phyloP scores from a whole-genome alignment of 345 rosid genomes.

The Microthlaspi erraticum region DNA sequence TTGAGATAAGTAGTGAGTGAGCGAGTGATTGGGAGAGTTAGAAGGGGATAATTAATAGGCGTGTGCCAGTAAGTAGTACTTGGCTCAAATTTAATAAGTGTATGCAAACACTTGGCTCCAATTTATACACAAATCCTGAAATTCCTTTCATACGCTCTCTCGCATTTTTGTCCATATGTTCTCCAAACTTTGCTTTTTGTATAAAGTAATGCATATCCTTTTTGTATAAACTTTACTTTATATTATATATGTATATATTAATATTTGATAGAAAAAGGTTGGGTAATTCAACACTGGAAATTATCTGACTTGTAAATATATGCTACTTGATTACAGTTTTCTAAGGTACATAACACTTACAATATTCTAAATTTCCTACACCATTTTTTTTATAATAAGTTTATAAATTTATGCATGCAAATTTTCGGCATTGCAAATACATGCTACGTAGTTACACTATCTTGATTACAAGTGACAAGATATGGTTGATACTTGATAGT shows the following conservation, averaged over 20 bases:
- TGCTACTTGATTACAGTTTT: conserved; percentile 2
- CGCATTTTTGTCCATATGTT: conserved; percentile 26
- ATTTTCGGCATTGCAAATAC: no score
- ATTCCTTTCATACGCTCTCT: conserved; percentile 32
- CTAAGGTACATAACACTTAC: background rate
- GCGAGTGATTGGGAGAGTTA: conserved; percentile 12
- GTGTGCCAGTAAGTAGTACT: conserved; percentile 35
- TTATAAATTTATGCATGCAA: background rate
- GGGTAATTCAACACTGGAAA: background rate
- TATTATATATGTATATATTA: no score
- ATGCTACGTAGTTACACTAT: background rate
- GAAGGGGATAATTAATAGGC: conserved; percentile 20
- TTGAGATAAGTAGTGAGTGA: conserved; percentile 20
- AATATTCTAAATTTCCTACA: background rate
- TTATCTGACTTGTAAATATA: background rate
- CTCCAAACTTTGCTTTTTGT: conserved; percentile 29
- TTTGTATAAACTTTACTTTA: conserved; percentile 37
- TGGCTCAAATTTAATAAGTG: conserved; percentile 31
- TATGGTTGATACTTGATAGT: background rate
- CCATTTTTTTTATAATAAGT: background rate
- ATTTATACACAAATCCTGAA: conserved; percentile 38
- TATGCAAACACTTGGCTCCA: conserved; percentile 43
- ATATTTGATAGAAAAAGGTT: no score
- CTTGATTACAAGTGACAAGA: background rate
- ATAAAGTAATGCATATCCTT: conserved; percentile 29